These are phyloP conservation scores for Torulaspora gathmanii DNA, from an alignment of 805 yeast genomes.

Conservation along the genomic window DNA sequence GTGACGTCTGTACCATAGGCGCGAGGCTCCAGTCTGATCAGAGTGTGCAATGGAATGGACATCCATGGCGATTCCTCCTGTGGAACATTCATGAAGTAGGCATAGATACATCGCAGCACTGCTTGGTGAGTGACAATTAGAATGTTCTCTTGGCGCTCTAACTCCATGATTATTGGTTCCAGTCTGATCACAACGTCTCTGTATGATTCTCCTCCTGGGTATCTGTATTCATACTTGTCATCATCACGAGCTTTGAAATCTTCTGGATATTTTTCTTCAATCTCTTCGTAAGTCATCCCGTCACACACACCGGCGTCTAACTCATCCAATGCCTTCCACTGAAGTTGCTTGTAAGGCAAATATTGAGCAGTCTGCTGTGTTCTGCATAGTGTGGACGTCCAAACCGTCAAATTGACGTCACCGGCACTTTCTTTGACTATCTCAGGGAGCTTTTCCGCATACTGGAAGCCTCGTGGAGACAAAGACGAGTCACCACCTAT, in stretches of 20 bases:
- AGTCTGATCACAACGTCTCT: conserved; percentile 90
- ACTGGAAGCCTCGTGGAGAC: conserved; percentile 76
- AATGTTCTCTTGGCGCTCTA: conserved; percentile 94
- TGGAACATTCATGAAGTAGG: conserved; percentile 97
- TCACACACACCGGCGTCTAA: conserved; percentile 97
- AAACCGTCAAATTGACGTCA: conserved; percentile 69
- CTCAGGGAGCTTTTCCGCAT: conserved; percentile 76
- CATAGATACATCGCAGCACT: conserved; percentile 90
- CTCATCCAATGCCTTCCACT: conserved; percentile 97
- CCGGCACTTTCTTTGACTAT: conserved; percentile 59
- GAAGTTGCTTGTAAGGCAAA: conserved; percentile 74
- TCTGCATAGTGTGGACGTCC: conserved; percentile 90
- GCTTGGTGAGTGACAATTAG: conserved; percentile 97
- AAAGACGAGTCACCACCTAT: conserved; percentile 93
- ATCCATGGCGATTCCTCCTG: conserved; percentile 98
- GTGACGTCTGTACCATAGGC: conserved; percentile 88
- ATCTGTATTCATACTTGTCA: conserved; percentile 90
- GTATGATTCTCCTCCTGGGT: conserved; percentile 96
- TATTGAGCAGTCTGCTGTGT: conserved; percentile 89
- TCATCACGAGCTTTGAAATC: conserved; percentile 95
- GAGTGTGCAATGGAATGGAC: conserved; percentile 94
- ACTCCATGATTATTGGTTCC: conserved; percentile 97
- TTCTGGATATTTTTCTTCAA: conserved; percentile 78
- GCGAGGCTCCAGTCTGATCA: conserved; percentile 91
- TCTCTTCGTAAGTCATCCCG: conserved; percentile 93